Percentiles rank a stretch among this genome's conserved stretches.
Conservation (phyloP, 352 stramenopile genomes). For the Globisporangium irregulare region DNA sequence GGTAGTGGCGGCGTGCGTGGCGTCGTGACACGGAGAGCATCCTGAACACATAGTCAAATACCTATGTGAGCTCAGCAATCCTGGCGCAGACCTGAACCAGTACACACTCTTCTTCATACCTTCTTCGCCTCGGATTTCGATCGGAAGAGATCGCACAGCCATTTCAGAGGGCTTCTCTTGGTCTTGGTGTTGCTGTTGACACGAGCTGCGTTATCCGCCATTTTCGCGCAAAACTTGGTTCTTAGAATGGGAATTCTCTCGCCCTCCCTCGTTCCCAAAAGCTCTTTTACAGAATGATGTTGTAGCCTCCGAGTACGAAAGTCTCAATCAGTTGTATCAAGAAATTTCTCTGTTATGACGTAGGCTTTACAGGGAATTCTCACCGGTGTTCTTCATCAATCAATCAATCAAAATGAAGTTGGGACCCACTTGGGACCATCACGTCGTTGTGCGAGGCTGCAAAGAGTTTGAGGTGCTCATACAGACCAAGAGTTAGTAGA, state of each 20-base stretch:
- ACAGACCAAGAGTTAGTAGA: background rate
- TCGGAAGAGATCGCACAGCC: slow-evolving; percentile 7
- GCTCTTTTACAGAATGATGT: background rate
- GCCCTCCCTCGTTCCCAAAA: background rate
- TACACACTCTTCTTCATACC: background rate
- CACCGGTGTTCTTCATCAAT: background rate
- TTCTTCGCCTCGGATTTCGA: slow-evolving; percentile 1
- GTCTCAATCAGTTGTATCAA: background rate
- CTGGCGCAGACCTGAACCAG: background rate
- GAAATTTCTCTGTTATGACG: background rate
- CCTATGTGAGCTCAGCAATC: background rate
- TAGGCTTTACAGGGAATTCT: background rate
- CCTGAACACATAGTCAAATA: background rate
- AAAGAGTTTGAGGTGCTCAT: background rate
- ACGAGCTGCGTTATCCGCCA: background rate
- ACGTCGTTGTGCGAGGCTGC: background rate
- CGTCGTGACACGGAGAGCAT: background rate
- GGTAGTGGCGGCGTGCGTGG: slow-evolving; percentile 11
- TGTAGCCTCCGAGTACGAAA: background rate
- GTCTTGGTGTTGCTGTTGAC: background rate
- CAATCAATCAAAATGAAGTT: background rate
- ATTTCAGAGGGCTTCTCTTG: background rate
- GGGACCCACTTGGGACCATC: background rate
- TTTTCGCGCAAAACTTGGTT: background rate
- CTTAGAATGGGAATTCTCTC: background rate